Evolutionary conservation across 2,329 filamentous ascomycete species (phyloP), one percentile per base, ranked within the genome.

Genomic region (Curvularia hawaiiensis): DNA sequence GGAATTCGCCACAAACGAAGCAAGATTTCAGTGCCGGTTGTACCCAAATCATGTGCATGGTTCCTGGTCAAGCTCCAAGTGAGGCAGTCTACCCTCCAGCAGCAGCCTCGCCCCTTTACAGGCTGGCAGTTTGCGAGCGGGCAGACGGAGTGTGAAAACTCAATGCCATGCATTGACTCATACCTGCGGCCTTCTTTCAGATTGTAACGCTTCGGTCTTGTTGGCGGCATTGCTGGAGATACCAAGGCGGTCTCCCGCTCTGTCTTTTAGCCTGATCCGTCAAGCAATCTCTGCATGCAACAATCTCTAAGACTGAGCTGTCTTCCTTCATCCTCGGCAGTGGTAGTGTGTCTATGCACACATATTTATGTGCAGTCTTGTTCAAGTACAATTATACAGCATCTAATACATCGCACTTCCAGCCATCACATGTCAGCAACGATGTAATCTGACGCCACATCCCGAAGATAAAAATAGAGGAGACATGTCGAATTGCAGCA

Each of bases 1-100:
- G 47, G 33, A 50, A 40, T 50, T n/a, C 30, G 47, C 35, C 47
- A 22, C 35, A 12, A 50, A 26, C 1, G 24, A 50, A 50, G 47
- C 35, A 24, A 40, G 35, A 50, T 50, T 30, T 12, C 35, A 31
- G 30, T 33, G 35, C 47, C 20, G n/a, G 6, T 9, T 7, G 11
- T 6, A 18, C 26, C 11, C 35, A 28, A 44, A 14, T 28, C 41
- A 44, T 28, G 24, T 28, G 41, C 20, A 9, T 44, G 41, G 22
- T 44, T 44, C 14, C 2, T 16, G 14, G n/a, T 28, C 14, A 9
- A 12, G 41, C 41, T 44, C 7, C 41, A 3, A 6, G 33, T 20
- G 47, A 50, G 47, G 24, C n/a, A 31, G 22, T 18, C 9, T 14
- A 6, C 47, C 11, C 24, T 14, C 2, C 35, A 35, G 24, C 4